Evolutionary conservation across 345 rosid species (phyloP).

Genomic region (Fremontodendron californicum): DNA sequence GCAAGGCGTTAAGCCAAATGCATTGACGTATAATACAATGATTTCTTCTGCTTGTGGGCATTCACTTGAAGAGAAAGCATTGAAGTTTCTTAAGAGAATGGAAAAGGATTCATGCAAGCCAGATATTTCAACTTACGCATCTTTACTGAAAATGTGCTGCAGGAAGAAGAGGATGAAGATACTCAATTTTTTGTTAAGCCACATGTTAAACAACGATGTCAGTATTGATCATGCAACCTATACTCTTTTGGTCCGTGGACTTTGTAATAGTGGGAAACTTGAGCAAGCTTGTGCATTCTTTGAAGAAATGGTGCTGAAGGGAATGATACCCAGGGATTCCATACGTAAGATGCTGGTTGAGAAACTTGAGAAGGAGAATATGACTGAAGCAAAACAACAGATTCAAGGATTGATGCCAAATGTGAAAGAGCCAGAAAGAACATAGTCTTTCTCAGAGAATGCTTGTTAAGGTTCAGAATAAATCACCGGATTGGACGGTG

Average conservation of each 20-base stretch:
- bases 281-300: constrained; percentile 64
- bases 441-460: constrained; percentile 3
- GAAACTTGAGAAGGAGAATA: constrained; percentile 47
- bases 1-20: constrained; percentile 54
- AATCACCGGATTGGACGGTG: background rate
- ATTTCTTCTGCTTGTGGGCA: constrained; percentile 49
- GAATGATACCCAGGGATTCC: constrained; percentile 53
- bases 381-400: constrained; percentile 44
- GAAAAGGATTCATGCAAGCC: constrained; percentile 62
- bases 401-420: constrained; percentile 43
- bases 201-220: constrained; percentile 66
- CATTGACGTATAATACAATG: constrained; percentile 55
- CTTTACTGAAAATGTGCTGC: constrained; percentile 70
- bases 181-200: constrained; percentile 49
- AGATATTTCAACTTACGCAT: constrained; percentile 48
- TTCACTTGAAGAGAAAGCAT: constrained; percentile 56
- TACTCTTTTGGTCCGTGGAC: constrained; percentile 46
- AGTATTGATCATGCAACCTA: constrained; percentile 59
- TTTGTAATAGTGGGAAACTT: constrained; percentile 54
- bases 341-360: constrained; percentile 44
- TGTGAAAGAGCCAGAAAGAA: background rate
- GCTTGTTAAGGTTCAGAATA: constrained; percentile 8
- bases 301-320: constrained; percentile 59
- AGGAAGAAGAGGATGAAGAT: constrained; percentile 65
- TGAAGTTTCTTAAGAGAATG: constrained; percentile 62